Evolutionary conservation across 2,329 filamentous ascomycete genomes (phyloP), one percentile per base, ranked within the genome.

Genomic region (Colletotrichum sp.): DNA sequence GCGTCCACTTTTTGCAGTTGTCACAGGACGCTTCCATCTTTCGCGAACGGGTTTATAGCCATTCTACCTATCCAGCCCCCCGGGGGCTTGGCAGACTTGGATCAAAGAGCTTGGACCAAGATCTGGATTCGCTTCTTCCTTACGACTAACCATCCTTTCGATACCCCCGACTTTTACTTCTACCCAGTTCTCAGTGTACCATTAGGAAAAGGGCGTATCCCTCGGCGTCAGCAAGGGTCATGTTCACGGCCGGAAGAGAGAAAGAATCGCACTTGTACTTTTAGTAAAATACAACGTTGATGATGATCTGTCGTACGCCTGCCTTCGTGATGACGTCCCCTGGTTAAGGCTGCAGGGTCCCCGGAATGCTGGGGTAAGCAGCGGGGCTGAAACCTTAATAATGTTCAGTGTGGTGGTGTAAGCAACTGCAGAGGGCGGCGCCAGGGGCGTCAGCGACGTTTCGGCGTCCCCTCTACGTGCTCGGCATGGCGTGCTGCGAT

Each of bases 101-200:
- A 69, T 65, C 34, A 52, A 18, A 69, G 39, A 55, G 39, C 36
- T 16, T 60, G 55, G 28, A 18, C 44, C 49, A 65, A 64, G 63
- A 52, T 49, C 59, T 34, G 70, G 65, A 57, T 21, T 64, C 69
- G 62, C 52, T 57, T 71, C 69, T 64, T 71, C 68, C 55, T 32
- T 21, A 55, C 16, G 39, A 76, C 44, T 64, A 52, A 34, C 70
- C 59, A 76, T 69, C 70, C 70, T 74, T 76, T 76, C 74, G 74
- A 76, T 76, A 76, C 74, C 74, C 71, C 70, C 63, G 59, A 74
- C 28, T 65, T 65, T 74, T 26, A 52, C 74, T 76, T 76, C 59
- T 72, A 63, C 39, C 55, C n/a, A n/a, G 44, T 65, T 69, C 74
- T 59, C 70, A 72, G 59, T 76, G 73, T 76, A 76, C 57, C 32